These are phyloP conservation scores for Scheffersomyces stipitis DNA, from an alignment of 805 yeast species.

Conservation along the genomic window DNA sequence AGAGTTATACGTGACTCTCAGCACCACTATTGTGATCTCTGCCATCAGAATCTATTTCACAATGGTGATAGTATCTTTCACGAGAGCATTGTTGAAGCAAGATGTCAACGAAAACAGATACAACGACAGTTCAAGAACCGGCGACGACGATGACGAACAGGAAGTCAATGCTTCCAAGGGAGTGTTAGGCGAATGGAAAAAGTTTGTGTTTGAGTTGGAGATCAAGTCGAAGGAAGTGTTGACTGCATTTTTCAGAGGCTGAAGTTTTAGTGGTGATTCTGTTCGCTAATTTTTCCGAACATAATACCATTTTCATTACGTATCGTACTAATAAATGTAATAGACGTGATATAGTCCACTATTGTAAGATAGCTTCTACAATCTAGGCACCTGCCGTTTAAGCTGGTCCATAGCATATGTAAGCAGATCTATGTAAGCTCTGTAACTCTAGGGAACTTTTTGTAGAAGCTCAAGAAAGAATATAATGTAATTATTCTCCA, in stretches of 20 bases:
- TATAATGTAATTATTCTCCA: too few relatives aligned
- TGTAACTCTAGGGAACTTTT: too few relatives aligned
- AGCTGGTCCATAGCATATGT: too few relatives aligned
- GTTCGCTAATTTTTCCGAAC: too few relatives aligned
- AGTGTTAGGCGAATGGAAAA: conserved; percentile 18
- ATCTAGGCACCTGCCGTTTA: too few relatives aligned
- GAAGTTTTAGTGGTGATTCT: too few relatives aligned
- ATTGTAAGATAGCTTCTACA: too few relatives aligned
- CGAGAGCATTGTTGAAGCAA: conserved; percentile 52
- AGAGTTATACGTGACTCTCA: conserved; percentile 56
- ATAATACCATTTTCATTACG: too few relatives aligned
- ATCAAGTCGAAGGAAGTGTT: conserved; percentile 30
- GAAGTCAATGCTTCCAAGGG: conserved; percentile 15
- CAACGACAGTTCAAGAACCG: conserved; percentile 18
- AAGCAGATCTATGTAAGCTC: too few relatives aligned
- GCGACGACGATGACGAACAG: conserved; percentile 27
- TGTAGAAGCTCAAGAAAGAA: too few relatives aligned
- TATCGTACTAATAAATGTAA: too few relatives aligned
- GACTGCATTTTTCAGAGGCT: conserved; percentile 20
- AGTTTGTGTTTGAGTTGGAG: conserved; percentile 28
- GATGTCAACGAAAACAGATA: conserved; percentile 21
- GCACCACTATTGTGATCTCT: conserved; percentile 49
- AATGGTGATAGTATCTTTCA: conserved; percentile 57
- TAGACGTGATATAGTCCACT: too few relatives aligned
- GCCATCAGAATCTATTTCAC: conserved; percentile 59